Evolutionary conservation across 176 grass and related monocot genomes (phyloP).

Genomic region (Neostapfia colusana): DNA sequence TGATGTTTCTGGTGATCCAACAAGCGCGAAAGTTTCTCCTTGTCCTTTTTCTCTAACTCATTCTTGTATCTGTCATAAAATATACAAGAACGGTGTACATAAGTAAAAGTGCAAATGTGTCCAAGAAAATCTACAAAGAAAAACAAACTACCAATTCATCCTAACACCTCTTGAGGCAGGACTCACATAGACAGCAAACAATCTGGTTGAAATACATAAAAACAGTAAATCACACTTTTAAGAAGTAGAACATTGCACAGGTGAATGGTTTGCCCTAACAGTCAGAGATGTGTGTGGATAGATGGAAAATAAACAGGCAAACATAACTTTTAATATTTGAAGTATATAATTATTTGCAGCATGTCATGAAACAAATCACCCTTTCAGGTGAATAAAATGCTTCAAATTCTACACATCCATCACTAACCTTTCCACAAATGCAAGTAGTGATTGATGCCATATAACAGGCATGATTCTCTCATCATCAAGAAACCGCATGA

Average conservation of each 20-base stretch:
- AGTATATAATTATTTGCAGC: not conserved
- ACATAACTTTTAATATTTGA: not conserved
- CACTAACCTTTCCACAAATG: conserved; percentile 87
- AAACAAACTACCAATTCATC: not conserved
- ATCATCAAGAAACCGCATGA: conserved; percentile 78
- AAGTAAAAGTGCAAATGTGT: conserved; percentile 12
- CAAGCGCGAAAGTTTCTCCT: conserved; percentile 62
- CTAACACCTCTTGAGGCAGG: not conserved
- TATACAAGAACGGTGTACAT: not conserved
- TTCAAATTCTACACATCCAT: not conserved
- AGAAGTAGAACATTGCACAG: no score
- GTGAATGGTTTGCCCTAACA: not conserved
- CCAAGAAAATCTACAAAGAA: not conserved
- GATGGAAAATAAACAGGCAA: not conserved
- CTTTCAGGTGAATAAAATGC: not conserved
- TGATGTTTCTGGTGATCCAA: conserved; percentile 92
- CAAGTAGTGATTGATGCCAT: conserved; percentile 95
- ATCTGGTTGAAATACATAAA: not conserved
- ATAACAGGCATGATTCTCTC: conserved; percentile 84
- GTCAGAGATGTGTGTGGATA: not conserved
- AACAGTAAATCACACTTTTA: no score
- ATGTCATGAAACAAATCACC: not conserved
- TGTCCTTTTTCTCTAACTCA: conserved; percentile 70
- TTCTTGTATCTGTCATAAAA: conserved; percentile 73
- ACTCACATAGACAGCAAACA: not conserved